Evolutionary conservation across 306 rosid genomes (phyloP).

Genomic region (Senna tora): DNA sequence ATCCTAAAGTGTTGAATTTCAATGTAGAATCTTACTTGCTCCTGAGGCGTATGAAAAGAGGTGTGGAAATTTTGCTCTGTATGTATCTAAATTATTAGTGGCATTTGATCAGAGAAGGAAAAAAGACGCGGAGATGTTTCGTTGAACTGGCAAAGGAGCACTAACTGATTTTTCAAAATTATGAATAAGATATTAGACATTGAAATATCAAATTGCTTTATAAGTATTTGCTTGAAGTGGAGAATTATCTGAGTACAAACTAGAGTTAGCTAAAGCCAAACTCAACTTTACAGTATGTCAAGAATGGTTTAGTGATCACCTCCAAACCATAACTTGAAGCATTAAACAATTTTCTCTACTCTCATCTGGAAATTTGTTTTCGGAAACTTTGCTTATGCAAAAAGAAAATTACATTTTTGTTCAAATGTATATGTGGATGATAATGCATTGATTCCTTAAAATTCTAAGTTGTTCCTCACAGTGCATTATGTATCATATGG

Average conservation of each 20-base stretch:
- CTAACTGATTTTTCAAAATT: not conserved
- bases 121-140: not conserved
- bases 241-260: not conserved
- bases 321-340: not conserved
- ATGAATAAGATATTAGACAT: not conserved
- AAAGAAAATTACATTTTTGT: not conserved
- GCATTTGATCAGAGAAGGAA: not conserved
- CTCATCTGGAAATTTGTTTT: not conserved
- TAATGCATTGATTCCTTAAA: not conserved
- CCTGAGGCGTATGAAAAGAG: not conserved
- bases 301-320: slow-evolving; percentile 4
- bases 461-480: not conserved
- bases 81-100: not conserved
- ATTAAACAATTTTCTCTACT: not conserved
- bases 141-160: not conserved
- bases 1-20: not conserved
- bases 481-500: not conserved
- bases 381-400: not conserved
- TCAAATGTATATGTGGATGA: not conserved
- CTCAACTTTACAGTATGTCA: not conserved
- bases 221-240: slow-evolving; percentile 14
- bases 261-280: slow-evolving; percentile 7
- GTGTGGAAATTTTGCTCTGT: slow-evolving; percentile 4
- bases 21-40: not conserved
- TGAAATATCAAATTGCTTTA: not conserved